phyloP scores from a whole-genome alignment of 495 filamentous ascomycete species.

The Saxophila tyrrhenica region DNA sequence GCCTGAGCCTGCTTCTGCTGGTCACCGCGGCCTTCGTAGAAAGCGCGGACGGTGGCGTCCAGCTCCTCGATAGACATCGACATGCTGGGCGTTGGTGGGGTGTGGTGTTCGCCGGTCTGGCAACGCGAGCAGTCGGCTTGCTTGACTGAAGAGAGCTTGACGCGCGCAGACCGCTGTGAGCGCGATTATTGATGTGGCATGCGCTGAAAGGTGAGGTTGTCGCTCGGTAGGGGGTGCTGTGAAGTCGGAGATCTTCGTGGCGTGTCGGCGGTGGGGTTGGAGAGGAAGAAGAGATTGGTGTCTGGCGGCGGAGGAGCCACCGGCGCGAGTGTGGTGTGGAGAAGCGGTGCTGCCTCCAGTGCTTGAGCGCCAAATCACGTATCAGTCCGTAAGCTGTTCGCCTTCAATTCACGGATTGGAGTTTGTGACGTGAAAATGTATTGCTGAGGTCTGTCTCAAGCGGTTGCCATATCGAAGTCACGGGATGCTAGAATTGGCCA shows the following conservation, averaged over 20 bases:
- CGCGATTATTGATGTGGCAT: neutral
- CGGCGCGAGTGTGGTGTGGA: slow-evolving; percentile 1
- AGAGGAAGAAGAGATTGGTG: neutral
- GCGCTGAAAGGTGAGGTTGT: neutral
- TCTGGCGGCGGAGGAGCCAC: neutral
- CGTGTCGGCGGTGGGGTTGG: neutral
- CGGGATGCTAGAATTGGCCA: too few species aligned
- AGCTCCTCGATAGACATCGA: slow-evolving; percentile 75
- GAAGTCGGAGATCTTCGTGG: neutral
- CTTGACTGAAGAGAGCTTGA: slow-evolving; percentile 1
- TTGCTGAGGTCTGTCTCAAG: too few species aligned
- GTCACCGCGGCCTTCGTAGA: slow-evolving; percentile 92
- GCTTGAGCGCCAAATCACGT: neutral
- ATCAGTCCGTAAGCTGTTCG: neutral
- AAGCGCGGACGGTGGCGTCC: slow-evolving; percentile 88
- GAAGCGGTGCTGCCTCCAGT: neutral
- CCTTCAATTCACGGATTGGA: too few species aligned
- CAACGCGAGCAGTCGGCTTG: slow-evolving; percentile 6
- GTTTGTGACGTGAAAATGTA: too few species aligned
- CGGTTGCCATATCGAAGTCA: too few species aligned
- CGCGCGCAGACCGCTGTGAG: slow-evolving; percentile 10
- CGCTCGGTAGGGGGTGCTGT: neutral
- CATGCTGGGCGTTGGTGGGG: slow-evolving; percentile 33
- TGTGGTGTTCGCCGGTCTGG: slow-evolving; percentile 2
- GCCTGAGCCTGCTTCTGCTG: slow-evolving; percentile 97